Evolutionary conservation across 2,329 filamentous ascomycete genomes (phyloP).

Genomic region (Fusarium nematophilum): DNA sequence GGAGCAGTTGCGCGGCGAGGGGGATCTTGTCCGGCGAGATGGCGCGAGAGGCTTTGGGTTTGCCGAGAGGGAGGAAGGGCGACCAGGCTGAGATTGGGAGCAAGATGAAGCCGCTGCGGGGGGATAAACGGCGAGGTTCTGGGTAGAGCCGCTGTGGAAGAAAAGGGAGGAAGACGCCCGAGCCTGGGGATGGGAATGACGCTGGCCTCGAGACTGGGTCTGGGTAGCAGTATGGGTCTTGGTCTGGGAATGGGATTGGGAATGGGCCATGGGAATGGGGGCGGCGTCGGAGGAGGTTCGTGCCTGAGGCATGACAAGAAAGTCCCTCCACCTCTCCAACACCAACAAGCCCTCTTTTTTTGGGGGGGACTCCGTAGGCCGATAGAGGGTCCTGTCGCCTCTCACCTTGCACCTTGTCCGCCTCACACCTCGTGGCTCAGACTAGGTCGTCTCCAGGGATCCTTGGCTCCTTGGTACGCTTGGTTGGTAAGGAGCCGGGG

Average conservation of each 20-base stretch:
- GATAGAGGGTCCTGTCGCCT: neutral
- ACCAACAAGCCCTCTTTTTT: too few species aligned
- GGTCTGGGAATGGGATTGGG: slow-evolving; percentile 41
- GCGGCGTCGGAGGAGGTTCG: slow-evolving; percentile 15
- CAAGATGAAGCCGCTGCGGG: slow-evolving; percentile 7
- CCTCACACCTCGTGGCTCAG: slow-evolving; percentile 35
- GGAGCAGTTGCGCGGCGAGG: slow-evolving; percentile 25
- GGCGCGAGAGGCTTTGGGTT: slow-evolving; percentile 12
- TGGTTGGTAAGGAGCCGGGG: neutral
- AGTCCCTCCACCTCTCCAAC: slow-evolving; percentile 1
- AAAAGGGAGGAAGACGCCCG: slow-evolving; percentile 28
- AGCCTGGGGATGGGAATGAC: slow-evolving; percentile 33
- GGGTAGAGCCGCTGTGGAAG: slow-evolving; percentile 12
- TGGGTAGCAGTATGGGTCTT: slow-evolving; percentile 34
- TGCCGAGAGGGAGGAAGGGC: too few species aligned
- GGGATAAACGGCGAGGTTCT: slow-evolving; percentile 5
- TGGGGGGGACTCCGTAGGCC: neutral
- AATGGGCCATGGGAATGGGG: slow-evolving; percentile 40
- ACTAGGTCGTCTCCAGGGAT: slow-evolving; percentile 2
- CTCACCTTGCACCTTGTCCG: slow-evolving; percentile 23
- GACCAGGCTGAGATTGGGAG: slow-evolving; percentile 14
- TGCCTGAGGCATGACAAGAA: slow-evolving; percentile 34
- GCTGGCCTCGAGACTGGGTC: slow-evolving; percentile 33
- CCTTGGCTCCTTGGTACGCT: slow-evolving; percentile 6
- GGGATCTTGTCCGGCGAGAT: slow-evolving; percentile 11